Base-by-base conservation (phyloP, 768 basidiomycete genomes). In the Tylopilus cervinicoccineus region DNA sequence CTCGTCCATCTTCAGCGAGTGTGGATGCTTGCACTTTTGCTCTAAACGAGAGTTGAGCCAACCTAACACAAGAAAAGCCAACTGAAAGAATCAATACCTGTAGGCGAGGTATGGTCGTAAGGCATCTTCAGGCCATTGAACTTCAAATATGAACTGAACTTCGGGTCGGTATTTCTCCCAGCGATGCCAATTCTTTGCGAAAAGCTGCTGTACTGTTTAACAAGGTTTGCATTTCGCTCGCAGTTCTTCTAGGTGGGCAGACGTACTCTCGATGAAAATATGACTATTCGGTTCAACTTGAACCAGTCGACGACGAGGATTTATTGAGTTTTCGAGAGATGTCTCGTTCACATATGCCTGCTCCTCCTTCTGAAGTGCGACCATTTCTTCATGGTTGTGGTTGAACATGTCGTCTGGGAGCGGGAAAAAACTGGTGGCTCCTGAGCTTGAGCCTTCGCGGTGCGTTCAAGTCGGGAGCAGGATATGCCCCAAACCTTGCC, bases 251-350 rank as follows among this genome's bases (percentile, higher is more conserved):
- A 23, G 3, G 3, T 13, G 28, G 24, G 1, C 4, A 6, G 1
- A 48, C 53, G 12, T 32, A 54, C 53, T 54, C n/a, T 54, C 42
- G 4, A 16, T n/a, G 36, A 54, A 54, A 41, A n/a, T 31, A 20
- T 31, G 33, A 29, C 24, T 36, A 19, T 22, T 54, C 38, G 41
- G 38, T n/a, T 39, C 32, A 13, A 54, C 53, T n/a, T 32, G 36
- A 13, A 53, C 45, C 27, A 53, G 27, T 12, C 52, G 51, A 14
- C 43, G 52, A n/a, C 41, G 40, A 28, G 19, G 8, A n/a, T 27
- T n/a, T n/a, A 41, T 52, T 14, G 38, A 28, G 13, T 39, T 40
- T 6, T 31, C 13, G 33, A 52, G 43, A 28, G 50, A 29, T 29
- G 38, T 23, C 17, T 49, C 13, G 33, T 42, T 23, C 11, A 34